Base-by-base conservation (phyloP, 1,284 basidiomycete species). In the Peniophora sp. region DNA sequence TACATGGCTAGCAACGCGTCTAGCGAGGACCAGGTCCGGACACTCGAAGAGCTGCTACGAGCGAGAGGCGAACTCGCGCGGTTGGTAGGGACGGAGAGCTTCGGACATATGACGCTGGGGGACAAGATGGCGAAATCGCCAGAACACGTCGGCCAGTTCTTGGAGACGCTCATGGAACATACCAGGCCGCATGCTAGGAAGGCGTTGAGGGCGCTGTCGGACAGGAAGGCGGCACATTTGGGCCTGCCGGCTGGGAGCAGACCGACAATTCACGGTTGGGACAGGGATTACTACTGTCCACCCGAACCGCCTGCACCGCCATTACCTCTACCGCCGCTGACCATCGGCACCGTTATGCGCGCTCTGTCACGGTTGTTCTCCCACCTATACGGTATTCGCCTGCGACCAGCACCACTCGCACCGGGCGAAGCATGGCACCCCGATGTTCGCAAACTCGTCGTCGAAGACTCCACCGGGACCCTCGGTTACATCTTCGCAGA, bases 401-500 rank as follows among this genome's bases (percentile, higher is more conserved):
- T 97, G 55, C 80, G 86, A 41, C 82, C 90, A 0, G 79, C 79
- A 0, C 73, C 81, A 23, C 72, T 84, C 2, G 65, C 73, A 1
- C 73, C 82, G 1, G 93, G 93, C 3, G 93, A 97, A 64, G 83
- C 86, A 3, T 99, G 96, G 96, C 85, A 93, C 62, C 60, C 75
- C 0, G 85, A 90, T 54, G 92, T 99, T 2, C 83, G 89, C 54
- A 96, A 97, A 64, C 72, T 99, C 14, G 88, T 97, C 62, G 96
- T 99, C 0, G 75, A 97, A 17, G 91, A 95, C 60, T 75, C 82
- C 14, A 79, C 81, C 54, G 92, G 93, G 1, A 65, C 90, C 17
- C 84, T 99, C 51, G 96, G 96, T 1, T 92, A 89, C 75, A 91
- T 99, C 61, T 99, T 97, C 62, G 88, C 91, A 17, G 96, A 99